phyloP scores from a whole-genome alignment of 148 eudicot species.

The Silene uniflora region DNA sequence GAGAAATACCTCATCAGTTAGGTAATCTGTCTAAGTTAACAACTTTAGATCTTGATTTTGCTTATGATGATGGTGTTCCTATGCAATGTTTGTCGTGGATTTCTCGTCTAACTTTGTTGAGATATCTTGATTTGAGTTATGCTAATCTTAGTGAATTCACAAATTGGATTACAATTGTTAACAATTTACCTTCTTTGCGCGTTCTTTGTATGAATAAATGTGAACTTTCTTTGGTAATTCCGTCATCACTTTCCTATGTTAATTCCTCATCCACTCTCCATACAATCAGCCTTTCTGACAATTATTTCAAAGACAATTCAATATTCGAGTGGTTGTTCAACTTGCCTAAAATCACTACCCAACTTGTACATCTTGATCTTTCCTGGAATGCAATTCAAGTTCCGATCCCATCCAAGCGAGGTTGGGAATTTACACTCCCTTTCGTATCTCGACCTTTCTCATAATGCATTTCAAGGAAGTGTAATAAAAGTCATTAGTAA shows the following conservation, averaged over 20 bases:
- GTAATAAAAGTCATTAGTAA: neutral
- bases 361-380: constrained; percentile 28
- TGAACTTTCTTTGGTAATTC: neutral
- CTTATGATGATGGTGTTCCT: too few species aligned
- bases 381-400: neutral
- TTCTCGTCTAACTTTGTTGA: constrained; percentile 13
- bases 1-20: too few species aligned
- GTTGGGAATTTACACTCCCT: constrained; percentile 11
- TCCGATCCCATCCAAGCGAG: constrained; percentile 15
- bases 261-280: constrained; percentile 20
- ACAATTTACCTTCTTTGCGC: constrained; percentile 19
- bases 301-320: constrained; percentile 12
- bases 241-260: constrained; percentile 13
- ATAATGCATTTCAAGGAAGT: constrained; percentile 6
- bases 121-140: constrained; percentile 10
- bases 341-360: constrained; percentile 6
- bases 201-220: constrained; percentile 21
- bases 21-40: too few species aligned
- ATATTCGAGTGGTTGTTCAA: constrained; percentile 27
- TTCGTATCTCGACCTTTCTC: neutral
- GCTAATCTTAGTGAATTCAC: constrained; percentile 2
- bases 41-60: too few species aligned
- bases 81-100: constrained; percentile 14
- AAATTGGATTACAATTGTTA: constrained; percentile 4
- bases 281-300: constrained; percentile 17